Evolutionary conservation across 192 early-diverging fungal genomes (phyloP), one percentile per base, ranked within the genome.

Genomic region (Oehlia diaphana): DNA sequence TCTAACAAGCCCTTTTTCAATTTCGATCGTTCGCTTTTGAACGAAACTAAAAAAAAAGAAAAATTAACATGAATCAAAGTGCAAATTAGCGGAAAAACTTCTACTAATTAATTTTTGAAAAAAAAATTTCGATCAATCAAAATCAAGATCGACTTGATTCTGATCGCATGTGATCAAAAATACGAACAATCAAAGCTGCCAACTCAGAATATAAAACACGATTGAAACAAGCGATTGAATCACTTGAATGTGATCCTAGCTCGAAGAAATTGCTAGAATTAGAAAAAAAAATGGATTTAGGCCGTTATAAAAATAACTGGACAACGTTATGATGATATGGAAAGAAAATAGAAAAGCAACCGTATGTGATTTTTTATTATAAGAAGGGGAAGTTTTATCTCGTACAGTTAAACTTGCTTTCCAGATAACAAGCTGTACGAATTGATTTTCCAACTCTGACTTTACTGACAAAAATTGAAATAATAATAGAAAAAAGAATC

Each of bases 341-440:
- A 78, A 8, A 72, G 69, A 23, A 78, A 74, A 72, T 74, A 33
- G 23, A 19, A 74, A 72, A 74, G 39, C 58, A 53, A 76, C 69
- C 35, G 74, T 76, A 28, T n/a, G n/a, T n/a, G n/a, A n/a, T n/a
- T n/a, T n/a, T n/a, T n/a, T n/a, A n/a, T n/a, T n/a, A n/a, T n/a
- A n/a, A n/a, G n/a, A n/a, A 31, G 23, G 2, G 64, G 23, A 66
- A 31, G 23, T 66, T 66, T 66, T 16, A 66, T 66, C 64, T 31
- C 31, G 64, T 66, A 66, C 64, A 66, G 64, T 66, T 66, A 33
- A 66, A 21, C 53, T 19, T 58, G 16, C 3, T 21, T 58, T 58
- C 53, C 50, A 53, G n/a, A 65, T 23, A 28, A 65, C 23, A 31
- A 12, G 2, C 28, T 26, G 23, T 65, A 31, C 63, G n/a, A 13